Conservation (phyloP, 352 stramenopile species). For the Peronospora farinosa region DNA sequence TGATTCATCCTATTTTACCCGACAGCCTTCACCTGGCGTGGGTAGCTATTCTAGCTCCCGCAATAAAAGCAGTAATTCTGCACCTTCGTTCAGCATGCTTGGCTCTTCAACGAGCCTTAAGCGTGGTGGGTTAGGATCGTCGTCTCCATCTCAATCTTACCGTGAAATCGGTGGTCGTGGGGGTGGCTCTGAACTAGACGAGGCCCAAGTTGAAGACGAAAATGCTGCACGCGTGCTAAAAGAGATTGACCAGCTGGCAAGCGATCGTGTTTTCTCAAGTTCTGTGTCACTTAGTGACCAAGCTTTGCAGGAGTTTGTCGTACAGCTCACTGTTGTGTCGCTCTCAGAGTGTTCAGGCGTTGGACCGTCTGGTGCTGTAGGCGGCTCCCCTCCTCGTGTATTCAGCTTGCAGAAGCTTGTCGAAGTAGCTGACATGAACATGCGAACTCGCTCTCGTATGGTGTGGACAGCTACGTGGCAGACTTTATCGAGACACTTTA, state of each 20-base stretch:
- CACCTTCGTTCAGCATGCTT: slow-evolving; percentile 28
- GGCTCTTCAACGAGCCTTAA: slow-evolving; percentile 22
- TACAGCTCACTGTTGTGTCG: slow-evolving; percentile 87
- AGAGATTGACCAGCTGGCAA: slow-evolving; percentile 81
- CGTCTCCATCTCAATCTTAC: slow-evolving; percentile 49
- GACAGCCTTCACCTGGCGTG: slow-evolving; percentile 32
- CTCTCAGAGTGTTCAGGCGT: slow-evolving; percentile 81
- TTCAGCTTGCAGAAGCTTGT: slow-evolving; percentile 99
- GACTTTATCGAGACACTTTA: slow-evolving; percentile 96
- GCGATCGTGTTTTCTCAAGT: slow-evolving; percentile 89
- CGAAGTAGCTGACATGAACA: slow-evolving; percentile 99
- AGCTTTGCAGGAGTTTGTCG: slow-evolving; percentile 87
- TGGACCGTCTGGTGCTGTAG: slow-evolving; percentile 31
- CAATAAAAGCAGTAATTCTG: slow-evolving; percentile 27
- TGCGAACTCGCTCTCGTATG: slow-evolving; percentile 92
- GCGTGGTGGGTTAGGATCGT: slow-evolving; percentile 23
- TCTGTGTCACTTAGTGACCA: slow-evolving; percentile 70
- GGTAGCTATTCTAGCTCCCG: slow-evolving; percentile 21
- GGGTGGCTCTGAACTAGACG: slow-evolving; percentile 32
- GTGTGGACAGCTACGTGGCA: slow-evolving; percentile 98
- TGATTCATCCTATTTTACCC: slow-evolving; percentile 80
- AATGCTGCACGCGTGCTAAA: slow-evolving; percentile 78
- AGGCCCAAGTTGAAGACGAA: slow-evolving; percentile 70
- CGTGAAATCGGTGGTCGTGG: slow-evolving; percentile 34
- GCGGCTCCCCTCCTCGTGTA: slow-evolving; percentile 82